Conservation (phyloP, 106 monocot genomes). For the Allium sativum region DNA sequence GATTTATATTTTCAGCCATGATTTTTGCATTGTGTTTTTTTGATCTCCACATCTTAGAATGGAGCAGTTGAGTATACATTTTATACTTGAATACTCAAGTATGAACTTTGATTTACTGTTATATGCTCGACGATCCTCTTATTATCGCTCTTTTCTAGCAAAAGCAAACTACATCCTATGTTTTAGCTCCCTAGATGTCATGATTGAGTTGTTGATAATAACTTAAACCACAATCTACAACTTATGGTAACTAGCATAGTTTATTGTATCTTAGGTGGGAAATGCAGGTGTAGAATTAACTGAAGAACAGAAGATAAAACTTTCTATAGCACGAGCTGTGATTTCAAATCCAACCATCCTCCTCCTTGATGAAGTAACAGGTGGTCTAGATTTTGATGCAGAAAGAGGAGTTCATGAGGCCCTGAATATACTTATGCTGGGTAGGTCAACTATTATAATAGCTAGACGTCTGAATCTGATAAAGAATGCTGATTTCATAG, state of each 20-base stretch:
- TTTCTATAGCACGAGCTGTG: constrained; percentile 88
- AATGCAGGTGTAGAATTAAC: constrained; percentile 68
- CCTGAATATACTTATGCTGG: constrained; percentile 87
- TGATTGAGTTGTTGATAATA: too few species aligned
- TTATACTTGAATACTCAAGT: too few species aligned
- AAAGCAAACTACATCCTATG: too few species aligned
- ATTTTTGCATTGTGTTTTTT: too few species aligned
- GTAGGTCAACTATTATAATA: constrained; percentile 93
- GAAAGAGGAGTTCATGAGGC: constrained; percentile 87
- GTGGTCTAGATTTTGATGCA: constrained; percentile 92
- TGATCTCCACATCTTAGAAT: too few species aligned
- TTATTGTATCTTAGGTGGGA: constrained; percentile 54
- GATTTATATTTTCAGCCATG: too few species aligned
- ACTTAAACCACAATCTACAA: background rate
- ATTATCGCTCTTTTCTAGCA: too few species aligned
- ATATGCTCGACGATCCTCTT: too few species aligned
- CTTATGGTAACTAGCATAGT: background rate
- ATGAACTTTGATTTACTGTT: too few species aligned
- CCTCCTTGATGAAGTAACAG: constrained; percentile 94
- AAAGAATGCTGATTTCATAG: constrained; percentile 94
- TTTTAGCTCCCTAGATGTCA: too few species aligned
- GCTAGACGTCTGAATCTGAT: constrained; percentile 82
- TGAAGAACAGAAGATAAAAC: constrained; percentile 91
- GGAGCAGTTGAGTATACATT: too few species aligned
- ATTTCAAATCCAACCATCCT: constrained; percentile 95